Conservation (phyloP, 2,329 filamentous ascomycete species). For the Epichloe aotearoae region DNA sequence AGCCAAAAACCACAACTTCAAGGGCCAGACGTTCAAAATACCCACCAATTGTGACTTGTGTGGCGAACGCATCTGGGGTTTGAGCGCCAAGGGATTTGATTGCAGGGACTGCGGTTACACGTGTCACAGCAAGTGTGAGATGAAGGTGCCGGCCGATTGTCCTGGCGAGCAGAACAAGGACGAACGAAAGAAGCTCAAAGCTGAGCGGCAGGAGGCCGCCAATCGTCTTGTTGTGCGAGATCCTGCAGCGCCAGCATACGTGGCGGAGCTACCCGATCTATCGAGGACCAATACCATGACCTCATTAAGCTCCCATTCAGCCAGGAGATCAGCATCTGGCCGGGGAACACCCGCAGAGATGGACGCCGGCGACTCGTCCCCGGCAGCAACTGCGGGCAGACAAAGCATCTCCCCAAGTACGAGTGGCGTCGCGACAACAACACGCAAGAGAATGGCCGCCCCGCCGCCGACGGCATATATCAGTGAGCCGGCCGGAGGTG, state of each 20-base stretch:
- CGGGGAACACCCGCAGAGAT: slow-evolving; percentile 36
- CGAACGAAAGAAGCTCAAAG: slow-evolving; percentile 87
- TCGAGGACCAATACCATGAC: slow-evolving; percentile 79
- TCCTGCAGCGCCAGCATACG: slow-evolving; percentile 26
- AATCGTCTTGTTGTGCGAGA: slow-evolving; percentile 42
- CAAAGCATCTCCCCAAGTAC: slow-evolving; percentile 14
- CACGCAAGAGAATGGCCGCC: slow-evolving; percentile 61
- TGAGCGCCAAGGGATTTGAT: slow-evolving; percentile 93
- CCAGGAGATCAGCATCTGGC: slow-evolving; percentile 43
- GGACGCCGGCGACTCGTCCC: slow-evolving; percentile 24
- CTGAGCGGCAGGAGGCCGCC: slow-evolving; percentile 67
- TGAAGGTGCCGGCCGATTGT: slow-evolving; percentile 95
- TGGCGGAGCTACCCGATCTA: slow-evolving; percentile 53
- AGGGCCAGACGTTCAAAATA: slow-evolving; percentile 97
- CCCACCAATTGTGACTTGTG: slow-evolving; percentile 97
- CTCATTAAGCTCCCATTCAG: slow-evolving; percentile 74
- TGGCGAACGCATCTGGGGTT: slow-evolving; percentile 90
- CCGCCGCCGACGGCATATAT: slow-evolving; percentile 77
- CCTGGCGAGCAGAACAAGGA: slow-evolving; percentile 90
- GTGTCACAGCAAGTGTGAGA: slow-evolving; percentile 96
- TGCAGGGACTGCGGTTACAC: slow-evolving; percentile 96
- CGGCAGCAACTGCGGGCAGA: slow-evolving; percentile 13
- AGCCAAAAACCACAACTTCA: slow-evolving; percentile 93
- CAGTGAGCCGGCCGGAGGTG: slow-evolving; percentile 46
- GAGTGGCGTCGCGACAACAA: slow-evolving; percentile 16